phyloP scores from a whole-genome alignment of 768 basidiomycete species.

The Leccinellum albellum region DNA sequence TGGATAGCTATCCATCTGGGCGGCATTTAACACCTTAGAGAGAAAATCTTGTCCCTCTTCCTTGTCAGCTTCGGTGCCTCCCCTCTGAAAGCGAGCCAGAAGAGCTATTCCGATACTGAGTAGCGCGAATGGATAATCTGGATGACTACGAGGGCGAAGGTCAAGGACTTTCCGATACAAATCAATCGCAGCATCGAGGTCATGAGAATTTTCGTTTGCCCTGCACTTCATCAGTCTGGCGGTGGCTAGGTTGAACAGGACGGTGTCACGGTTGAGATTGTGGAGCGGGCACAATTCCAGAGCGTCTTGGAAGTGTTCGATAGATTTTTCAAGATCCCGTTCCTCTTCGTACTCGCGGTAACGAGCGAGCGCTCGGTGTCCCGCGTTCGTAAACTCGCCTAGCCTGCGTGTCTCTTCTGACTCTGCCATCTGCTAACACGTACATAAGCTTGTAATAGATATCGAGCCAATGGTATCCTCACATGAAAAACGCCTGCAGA shows the following conservation, averaged over 20 bases:
- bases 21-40: neutral
- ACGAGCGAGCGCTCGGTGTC: neutral
- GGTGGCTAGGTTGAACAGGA: conserved; percentile 10
- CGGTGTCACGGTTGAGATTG: conserved; percentile 9
- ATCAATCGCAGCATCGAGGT: conserved; percentile 1
- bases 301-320: conserved; percentile 12
- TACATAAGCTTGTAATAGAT: neutral
- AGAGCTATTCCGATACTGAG: neutral
- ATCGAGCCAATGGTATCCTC: neutral
- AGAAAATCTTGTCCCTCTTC: neutral
- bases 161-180: neutral
- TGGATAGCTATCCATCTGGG: neutral
- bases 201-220: neutral
- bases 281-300: neutral
- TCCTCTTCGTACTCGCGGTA: neutral
- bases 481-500: neutral
- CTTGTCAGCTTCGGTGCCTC: neutral
- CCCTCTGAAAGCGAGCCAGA: neutral
- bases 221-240: neutral
- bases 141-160: neutral
- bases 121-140: neutral
- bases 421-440: neutral
- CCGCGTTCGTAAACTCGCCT: neutral
- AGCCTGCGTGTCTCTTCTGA: neutral
- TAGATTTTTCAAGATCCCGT: conserved; percentile 16